A percentile compares a stretch with the other conserved stretches of the same genome.
phyloP scores from a whole-genome alignment of 2,329 filamentous ascomycete genomes.

The Penicillium sp. region DNA sequence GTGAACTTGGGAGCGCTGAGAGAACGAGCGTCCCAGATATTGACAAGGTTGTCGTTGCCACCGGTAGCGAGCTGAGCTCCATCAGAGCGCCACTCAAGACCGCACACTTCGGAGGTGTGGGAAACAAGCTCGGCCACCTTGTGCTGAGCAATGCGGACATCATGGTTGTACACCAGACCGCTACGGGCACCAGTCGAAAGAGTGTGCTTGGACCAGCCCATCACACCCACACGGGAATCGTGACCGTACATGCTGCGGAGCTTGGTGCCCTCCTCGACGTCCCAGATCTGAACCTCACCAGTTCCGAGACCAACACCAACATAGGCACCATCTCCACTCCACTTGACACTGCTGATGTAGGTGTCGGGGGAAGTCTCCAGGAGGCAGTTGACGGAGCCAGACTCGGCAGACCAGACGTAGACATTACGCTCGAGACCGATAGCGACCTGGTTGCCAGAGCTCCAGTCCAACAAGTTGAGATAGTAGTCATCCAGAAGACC shows the following conservation, averaged over 20 bases:
- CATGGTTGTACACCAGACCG: constrained; percentile 96
- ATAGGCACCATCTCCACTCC: constrained; percentile 95
- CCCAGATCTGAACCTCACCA: constrained; percentile 98
- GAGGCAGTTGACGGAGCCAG: constrained; percentile 82
- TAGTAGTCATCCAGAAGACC: constrained; percentile 98
- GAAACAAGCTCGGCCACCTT: constrained; percentile 96
- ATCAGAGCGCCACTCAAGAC: constrained; percentile 95
- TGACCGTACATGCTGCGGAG: constrained; percentile 98
- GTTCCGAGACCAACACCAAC: constrained; percentile 92
- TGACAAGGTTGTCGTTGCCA: constrained; percentile 97
- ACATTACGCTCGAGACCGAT: constrained; percentile 96
- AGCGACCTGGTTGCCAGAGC: constrained; percentile 93
- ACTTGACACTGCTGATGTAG: constrained; percentile 97
- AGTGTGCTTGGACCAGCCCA: constrained; percentile 99
- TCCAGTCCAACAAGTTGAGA: constrained; percentile 98
- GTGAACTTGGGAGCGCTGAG: constrained; percentile 95
- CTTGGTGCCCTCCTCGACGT: constrained; percentile 90
- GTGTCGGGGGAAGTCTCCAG: constrained; percentile 86
- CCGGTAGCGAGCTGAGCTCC: constrained; percentile 95
- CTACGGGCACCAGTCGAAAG: constrained; percentile 92
- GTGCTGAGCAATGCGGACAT: constrained; percentile 95
- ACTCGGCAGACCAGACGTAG: constrained; percentile 97
- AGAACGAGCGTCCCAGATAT: constrained; percentile 97
- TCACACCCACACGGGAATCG: constrained; percentile 92
- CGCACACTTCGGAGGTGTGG: constrained; percentile 96